Evolutionary conservation across 2,329 filamentous ascomycete species (phyloP).

Genomic region (Verticillium isaacii): DNA sequence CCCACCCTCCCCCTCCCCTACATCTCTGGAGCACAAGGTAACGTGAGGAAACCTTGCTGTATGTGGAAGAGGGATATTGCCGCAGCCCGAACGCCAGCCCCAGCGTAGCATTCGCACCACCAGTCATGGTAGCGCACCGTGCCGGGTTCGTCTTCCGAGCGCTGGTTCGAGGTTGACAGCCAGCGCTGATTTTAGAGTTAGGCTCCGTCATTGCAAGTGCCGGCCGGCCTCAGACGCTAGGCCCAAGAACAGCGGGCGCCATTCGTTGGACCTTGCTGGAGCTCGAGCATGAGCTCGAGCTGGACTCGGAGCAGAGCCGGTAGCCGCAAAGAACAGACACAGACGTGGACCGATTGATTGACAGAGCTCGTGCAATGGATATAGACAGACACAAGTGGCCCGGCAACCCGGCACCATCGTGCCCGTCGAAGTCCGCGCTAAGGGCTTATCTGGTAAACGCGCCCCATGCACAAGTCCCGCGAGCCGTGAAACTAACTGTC

Average conservation of each 20-base stretch:
- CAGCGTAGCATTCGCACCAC: not conserved
- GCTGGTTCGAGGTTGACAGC: not conserved
- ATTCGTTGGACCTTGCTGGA: not conserved
- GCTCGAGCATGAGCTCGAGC: not conserved
- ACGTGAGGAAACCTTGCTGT: not conserved
- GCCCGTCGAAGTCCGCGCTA: not conserved
- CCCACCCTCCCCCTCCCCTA: not conserved
- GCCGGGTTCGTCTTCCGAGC: not conserved
- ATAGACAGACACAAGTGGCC: not conserved
- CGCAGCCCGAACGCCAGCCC: not conserved
- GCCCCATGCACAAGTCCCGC: not conserved
- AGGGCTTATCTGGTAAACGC: not conserved
- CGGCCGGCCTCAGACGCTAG: conserved; percentile 1
- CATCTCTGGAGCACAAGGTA: not conserved
- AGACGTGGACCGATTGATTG: not conserved
- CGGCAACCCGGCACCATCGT: not conserved
- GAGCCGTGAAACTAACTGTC: not conserved
- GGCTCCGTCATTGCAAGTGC: conserved; percentile 3
- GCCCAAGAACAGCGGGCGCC: not conserved
- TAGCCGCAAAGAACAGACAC: not conserved
- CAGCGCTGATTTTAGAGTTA: conserved; percentile 2
- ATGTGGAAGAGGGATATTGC: not conserved
- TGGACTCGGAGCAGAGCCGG: not conserved
- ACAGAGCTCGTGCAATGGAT: not conserved
- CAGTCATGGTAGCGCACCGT: not conserved